Base-by-base conservation (phyloP, 2,329 filamentous ascomycete species). In the Phialocephala sp. region DNA sequence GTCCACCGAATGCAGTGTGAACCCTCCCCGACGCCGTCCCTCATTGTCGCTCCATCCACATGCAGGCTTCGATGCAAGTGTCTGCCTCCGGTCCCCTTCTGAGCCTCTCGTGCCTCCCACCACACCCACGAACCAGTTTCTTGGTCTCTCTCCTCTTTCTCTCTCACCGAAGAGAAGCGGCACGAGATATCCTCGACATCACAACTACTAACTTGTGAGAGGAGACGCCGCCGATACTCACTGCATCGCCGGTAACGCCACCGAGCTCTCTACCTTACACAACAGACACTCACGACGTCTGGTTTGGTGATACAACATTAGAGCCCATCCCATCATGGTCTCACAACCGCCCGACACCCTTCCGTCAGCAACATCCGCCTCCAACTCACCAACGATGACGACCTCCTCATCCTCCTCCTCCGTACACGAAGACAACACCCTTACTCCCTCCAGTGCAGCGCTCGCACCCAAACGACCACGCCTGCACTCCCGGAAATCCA, bases 401-500 rank as follows among this genome's bases (percentile, higher is more conserved):
- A 54, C 64, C 47, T 60, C 64, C 47, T 71, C 70, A 20, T 68
- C 68, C 9, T 67, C 71, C 35, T 72, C 70, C 37, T 72, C 69
- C 5, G 45, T 69, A 32, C 61, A 69, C 37, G 70, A 69, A 37
- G 63, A 69, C 39, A 18, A 12, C 11, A 52, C 36, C 59, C 24
- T 18, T 55, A 62, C 47, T 20, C 50, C 2, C 36, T 58, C 8
- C 50, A 56, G 27, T 6, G 27, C 27, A 6, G 27, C 27, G 6
- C 27, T 32, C 27, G 27, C 27, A 45, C 63, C 66, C 39, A 60
- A 70, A 57, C 87, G 92, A 41, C 92, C 92, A 35, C 85, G 86
- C 63, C 81, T 94, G 66, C 87, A 87, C 20, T 91, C 87, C 72
- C 86, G 91, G 58, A 92, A 93, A 79, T 91, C 89, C 72, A 94